Evolutionary conservation across 2,329 filamentous ascomycete genomes (phyloP), one percentile per base, ranked within the genome.

Genomic region (Bipolaris sorokiniana): DNA sequence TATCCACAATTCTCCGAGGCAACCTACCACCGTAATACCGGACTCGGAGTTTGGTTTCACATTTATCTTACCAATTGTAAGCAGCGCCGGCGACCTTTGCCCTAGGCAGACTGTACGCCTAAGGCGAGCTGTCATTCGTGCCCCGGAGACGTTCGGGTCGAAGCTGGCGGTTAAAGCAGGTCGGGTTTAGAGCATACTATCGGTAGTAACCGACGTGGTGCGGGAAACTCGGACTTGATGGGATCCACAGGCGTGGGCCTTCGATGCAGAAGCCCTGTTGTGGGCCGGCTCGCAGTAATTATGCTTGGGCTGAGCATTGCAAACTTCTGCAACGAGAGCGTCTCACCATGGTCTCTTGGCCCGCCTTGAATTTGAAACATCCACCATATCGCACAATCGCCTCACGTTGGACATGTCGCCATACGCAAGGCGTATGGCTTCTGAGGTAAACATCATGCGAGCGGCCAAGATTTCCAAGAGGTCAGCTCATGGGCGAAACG

Each of bases 301-400:
- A 23, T 26, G 44, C 56, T 36, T 31, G 16, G 26, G 20, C 44
- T 44, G 52, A 53, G 40, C 40, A 34, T 33, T 51, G 59, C 56
- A 26, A 47, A 46, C 10, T 54, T 57, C 48, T 59, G 62, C 55
- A 62, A 62, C 57, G 44, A 48, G 46, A 47, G 48, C 50, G 66
- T 69, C 66, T 68, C 66, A 69, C 61, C 48, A 62, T 63, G 11
- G 54, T 16, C 64, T 63, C 66, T 63, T 69, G 64, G 54, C 56
- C 55, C 59, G 59, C 66, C 48, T 64, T 57, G 57, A 44, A 56
- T 63, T 58, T 63, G 66, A 69, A 69, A 67, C 65, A 57, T 56
- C 53, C 46, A 40, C 45, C 47, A 56, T 59, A 59, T 57, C 48
- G 58, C 42, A 62, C 60, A 56, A 64, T 51, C 46, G 38, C 54